Evolutionary conservation across 441 rosid species (phyloP), one percentile per base, ranked within the genome.

Genomic region (Melianthus villosus): DNA sequence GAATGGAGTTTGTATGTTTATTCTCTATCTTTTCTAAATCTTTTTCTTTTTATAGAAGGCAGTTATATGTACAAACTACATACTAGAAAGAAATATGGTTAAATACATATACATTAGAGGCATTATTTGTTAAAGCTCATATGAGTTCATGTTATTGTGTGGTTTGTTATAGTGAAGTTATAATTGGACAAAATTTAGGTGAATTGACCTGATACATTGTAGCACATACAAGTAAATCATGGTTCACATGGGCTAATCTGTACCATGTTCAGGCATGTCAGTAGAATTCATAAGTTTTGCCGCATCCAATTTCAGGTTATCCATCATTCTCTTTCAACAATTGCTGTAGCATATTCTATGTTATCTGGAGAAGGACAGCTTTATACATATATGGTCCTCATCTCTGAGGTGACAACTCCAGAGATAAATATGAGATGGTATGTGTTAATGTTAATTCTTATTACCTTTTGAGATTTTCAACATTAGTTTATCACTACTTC

Each of bases 1-100:
- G 85, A 57, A 65, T 53, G 50, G 85, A 77, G 50, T 77, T 65
- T 58, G 85, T 77, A 66, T 69, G 84, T 73, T 15, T 30, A 25
- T 27, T 23, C 14, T 17, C 9, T 45, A 19, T n/a, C 12, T 9
- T 9, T 34, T 16, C 16, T 26, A 28, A 12, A 26, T 15, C 35
- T 28, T 42, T 42, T 42, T 7, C 3, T 26, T 26, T 6, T 33
- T 14, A 33, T 33, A 13, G n/a, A 14, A 33, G 9, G 16, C 9
- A 28, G 3, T n/a, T n/a, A n/a, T n/a, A n/a, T n/a, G n/a, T n/a
- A n/a, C n/a, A n/a, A n/a, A n/a, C n/a, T n/a, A n/a, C n/a, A n/a
- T n/a, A n/a, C n/a, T n/a, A n/a, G n/a, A n/a, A n/a, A n/a, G n/a
- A n/a, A n/a, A n/a, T n/a, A n/a, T n/a, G n/a, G n/a, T n/a, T n/a